Conservation (phyloP, 2,329 filamentous ascomycete genomes). For the Fusarium humuli region DNA sequence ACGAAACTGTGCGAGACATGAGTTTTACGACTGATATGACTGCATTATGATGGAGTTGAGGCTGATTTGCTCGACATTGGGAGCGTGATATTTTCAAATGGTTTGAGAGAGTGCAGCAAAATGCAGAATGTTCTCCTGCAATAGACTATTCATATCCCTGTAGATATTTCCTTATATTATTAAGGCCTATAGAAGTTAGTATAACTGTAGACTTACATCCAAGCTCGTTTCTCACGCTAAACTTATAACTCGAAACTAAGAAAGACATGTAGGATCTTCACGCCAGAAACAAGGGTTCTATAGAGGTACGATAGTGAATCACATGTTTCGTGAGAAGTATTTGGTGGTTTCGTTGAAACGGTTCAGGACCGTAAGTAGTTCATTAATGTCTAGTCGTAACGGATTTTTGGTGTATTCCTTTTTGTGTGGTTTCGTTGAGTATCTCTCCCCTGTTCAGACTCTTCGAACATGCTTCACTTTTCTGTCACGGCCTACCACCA, state of each 20-base stretch:
- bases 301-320: conserved; percentile 32
- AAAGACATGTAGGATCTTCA: not conserved
- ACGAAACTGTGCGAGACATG: conserved; percentile 12
- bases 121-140: not conserved
- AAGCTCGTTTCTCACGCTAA: not conserved
- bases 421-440: conserved; percentile 2
- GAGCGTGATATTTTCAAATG: conserved; percentile 25
- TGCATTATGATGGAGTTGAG: conserved; percentile 45
- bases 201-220: not conserved
- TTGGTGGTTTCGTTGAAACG: conserved; percentile 21
- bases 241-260: not conserved
- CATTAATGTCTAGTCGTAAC: conserved; percentile 37
- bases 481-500: conserved; percentile 71
- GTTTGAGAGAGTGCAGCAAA: conserved; percentile 27
- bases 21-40: conserved; percentile 43
- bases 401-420: conserved; percentile 6
- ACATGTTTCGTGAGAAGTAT: conserved; percentile 15
- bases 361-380: conserved; percentile 34
- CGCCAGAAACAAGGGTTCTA: not conserved
- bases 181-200: not conserved
- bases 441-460: conserved; percentile 50
- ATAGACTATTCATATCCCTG: not conserved
- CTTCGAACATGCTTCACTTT: conserved; percentile 67
- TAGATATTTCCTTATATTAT: not conserved
- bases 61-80: conserved; percentile 34